These are phyloP conservation scores for Kalanchoe fedtschenkoi DNA, from an alignment of 164 flowering plant species.

Conservation along the genomic window DNA sequence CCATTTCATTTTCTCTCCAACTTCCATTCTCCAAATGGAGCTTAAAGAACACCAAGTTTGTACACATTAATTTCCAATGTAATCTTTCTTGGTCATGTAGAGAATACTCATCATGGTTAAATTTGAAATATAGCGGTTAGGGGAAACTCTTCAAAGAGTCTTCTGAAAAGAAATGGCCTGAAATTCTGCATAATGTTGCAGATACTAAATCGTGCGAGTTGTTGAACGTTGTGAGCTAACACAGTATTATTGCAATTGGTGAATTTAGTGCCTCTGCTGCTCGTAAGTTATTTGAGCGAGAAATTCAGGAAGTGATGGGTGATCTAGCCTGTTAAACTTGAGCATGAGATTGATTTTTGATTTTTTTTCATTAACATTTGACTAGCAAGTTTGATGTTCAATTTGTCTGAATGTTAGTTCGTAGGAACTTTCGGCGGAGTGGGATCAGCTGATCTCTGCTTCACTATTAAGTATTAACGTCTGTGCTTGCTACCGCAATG, in stretches of 20 bases:
- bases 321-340: not conserved
- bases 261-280: slow-evolving; percentile 66
- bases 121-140: slow-evolving; percentile 49
- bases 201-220: slow-evolving; percentile 28
- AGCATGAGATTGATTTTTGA: not conserved
- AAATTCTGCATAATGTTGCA: slow-evolving; percentile 17
- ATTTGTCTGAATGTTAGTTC: slow-evolving; percentile 27
- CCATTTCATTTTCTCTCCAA: too few species aligned
- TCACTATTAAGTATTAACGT: slow-evolving; percentile 86
- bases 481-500: slow-evolving; percentile 71
- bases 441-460: slow-evolving; percentile 92
- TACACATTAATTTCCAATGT: not conserved
- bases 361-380: not conserved
- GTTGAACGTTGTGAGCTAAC: slow-evolving; percentile 29
- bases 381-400: not conserved
- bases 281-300: slow-evolving; percentile 69
- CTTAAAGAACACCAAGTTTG: not conserved
- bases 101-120: slow-evolving; percentile 59
- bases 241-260: slow-evolving; percentile 38
- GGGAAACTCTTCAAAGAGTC: slow-evolving; percentile 45
- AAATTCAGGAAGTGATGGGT: slow-evolving; percentile 86
- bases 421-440: slow-evolving; percentile 83
- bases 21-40: too few species aligned
- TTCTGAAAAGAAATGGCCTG: slow-evolving; percentile 71
- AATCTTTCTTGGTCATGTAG: slow-evolving; percentile 27